These are phyloP conservation scores for Kodamaea sp. DNA, from an alignment of 1,139 yeast species.

Conservation along the genomic window DNA sequence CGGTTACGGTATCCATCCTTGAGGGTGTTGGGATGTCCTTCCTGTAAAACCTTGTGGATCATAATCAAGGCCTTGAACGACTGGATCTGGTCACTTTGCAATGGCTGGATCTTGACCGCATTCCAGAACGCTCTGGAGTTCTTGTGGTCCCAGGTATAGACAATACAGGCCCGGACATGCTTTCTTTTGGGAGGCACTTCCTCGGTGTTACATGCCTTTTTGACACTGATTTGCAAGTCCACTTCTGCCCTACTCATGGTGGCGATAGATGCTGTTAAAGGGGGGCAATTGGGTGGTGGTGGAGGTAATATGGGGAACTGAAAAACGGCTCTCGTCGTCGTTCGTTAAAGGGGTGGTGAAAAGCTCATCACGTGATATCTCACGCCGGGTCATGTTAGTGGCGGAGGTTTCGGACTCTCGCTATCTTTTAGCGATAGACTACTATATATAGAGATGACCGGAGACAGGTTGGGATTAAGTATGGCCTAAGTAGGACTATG, in stretches of 20 bases:
- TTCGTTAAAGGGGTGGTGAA: not conserved
- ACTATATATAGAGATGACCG: too few species aligned
- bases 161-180: constrained; percentile 92
- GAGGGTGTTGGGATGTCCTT: constrained; percentile 87
- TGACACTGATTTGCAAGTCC: constrained; percentile 67
- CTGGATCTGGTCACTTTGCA: constrained; percentile 80
- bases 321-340: constrained; percentile 5
- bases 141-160: constrained; percentile 94
- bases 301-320: constrained; percentile 4
- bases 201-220: constrained; percentile 83
- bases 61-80: constrained; percentile 85
- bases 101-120: constrained; percentile 75
- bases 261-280: too few species aligned
- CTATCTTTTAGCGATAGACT: too few species aligned
- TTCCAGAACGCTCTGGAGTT: constrained; percentile 87
- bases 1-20: constrained; percentile 78
- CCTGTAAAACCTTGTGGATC: constrained; percentile 92
- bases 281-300: constrained; percentile 2
- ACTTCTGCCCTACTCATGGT: constrained; percentile 54
- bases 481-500: too few species aligned
- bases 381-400: too few species aligned
- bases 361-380: not conserved
- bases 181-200: constrained; percentile 95
- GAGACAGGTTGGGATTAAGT: too few species aligned
- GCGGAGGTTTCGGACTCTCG: too few species aligned